Evolutionary conservation across 208 protist species (phyloP), one percentile per base, ranked within the genome.

Genomic region (Leishmania aethiopica): DNA sequence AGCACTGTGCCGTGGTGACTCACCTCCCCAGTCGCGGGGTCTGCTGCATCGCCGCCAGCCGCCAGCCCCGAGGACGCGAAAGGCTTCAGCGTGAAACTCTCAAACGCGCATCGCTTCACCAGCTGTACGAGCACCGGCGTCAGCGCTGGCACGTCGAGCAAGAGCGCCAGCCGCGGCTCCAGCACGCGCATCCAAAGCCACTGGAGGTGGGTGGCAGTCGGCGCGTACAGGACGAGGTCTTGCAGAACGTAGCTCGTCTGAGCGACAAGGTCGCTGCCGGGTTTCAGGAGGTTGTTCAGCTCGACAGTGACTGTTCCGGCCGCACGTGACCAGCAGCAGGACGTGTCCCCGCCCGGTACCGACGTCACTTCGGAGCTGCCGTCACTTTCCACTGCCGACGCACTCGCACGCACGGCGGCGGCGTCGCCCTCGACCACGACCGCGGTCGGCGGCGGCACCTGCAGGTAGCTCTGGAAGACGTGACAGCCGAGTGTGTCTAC

Each of bases 391-490:
- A 79, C 72, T 78, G 73, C 0, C 28, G 40, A 49, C 17, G 76
- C 45, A 35, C 64, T 49, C 57, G 47, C 64, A 17, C 57, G 59
- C 25, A 71, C n/a, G 37, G 85, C 82, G 8, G 78, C 67, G 32
- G 66, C 64, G 40, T 96, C 90, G 62, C 89, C 89, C 22, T 84
- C 84, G 49, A 87, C 89, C 15, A 93, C 40, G 17, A 94, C 85
- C 28, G 76, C 75, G 19, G 77, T 62, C 32, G 93, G 81, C n/a
- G 85, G 76, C 3, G 91, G 91, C 35, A 92, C 92, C 75, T 90
- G 86, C 45, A 96, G 42, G 80, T 94, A 97, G n/a, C 92, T 93
- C 89, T 97, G 93, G 74, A 98, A 96, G 32, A 96, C 81, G 82
- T 96, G 93, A 71, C 89, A 94, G 51, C 93, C 95, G 25, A 96